Base-by-base conservation (phyloP, 495 filamentous ascomycete genomes). In the Hypoxylon trugodes region DNA sequence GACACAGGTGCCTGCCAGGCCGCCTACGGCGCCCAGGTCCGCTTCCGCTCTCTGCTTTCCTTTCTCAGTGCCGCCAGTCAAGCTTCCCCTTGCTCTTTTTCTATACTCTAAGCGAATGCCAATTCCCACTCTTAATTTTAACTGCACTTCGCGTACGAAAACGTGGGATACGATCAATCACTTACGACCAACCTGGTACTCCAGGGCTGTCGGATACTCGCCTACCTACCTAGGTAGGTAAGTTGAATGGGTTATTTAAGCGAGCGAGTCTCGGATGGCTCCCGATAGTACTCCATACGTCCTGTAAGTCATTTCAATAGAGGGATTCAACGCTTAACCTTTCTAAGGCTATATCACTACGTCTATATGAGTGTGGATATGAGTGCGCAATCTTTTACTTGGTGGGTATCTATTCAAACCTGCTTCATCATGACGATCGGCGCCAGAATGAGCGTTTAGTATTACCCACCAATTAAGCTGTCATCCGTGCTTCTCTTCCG, bases 121-220 rank as follows among this genome's bases (percentile, higher is more conserved):
- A 16, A 36, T 30, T 54, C 57, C 54, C 48, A 38, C 46, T 49
- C 21, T 26, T 38, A 25, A 37, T 48, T 30, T 32, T 45, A 9
- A 28, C 9, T 30, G n/a, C 13, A 12, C 48, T 15, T 5, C 61
- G 22, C 16, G 38, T 22, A 43, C 57, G n/a, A 32, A 21, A 21
- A 19, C 46, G 50, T 52, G 46, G 51, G 63, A 60, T 60, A 12
- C 35, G 55, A 66, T 50, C 22, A 40, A 46, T 56, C 46, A 66
- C 7, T 47, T 46, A 41, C 5, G 10, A 35, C 50, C 28, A 66
- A 56, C 54, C 26, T 13, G 33, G 32, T 13, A 54, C 33, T 25
- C 16, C 13, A 35, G 9, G 35, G 41, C 48, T 21, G 28, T 12
- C 38, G 16, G 9, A 32, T 38, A 24, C n/a, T n/a, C n/a, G n/a